These are phyloP conservation scores for Penicillium coffeae DNA, from an alignment of 495 filamentous ascomycete genomes.

Conservation along the genomic window DNA sequence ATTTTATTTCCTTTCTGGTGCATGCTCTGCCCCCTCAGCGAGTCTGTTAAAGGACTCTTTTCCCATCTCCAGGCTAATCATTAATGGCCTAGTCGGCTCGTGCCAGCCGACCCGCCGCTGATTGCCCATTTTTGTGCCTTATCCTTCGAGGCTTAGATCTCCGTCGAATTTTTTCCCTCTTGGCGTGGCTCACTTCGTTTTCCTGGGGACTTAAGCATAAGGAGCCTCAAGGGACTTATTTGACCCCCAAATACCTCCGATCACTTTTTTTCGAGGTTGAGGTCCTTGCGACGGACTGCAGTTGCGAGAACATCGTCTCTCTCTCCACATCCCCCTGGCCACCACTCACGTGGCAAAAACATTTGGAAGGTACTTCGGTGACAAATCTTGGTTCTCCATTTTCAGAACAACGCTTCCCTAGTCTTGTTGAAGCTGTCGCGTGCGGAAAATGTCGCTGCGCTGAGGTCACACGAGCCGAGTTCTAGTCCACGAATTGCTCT, in stretches of 20 bases:
- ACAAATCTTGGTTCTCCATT: too few species aligned
- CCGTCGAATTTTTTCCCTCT: slow-evolving; percentile 1
- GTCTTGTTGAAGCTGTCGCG: not conserved
- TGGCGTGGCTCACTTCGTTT: too few species aligned
- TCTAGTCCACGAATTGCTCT: not conserved
- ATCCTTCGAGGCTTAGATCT: slow-evolving; percentile 10
- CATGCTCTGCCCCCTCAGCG: not conserved
- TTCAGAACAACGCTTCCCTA: too few species aligned
- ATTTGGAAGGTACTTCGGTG: too few species aligned
- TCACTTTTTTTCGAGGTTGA: too few species aligned
- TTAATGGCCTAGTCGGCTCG: not conserved
- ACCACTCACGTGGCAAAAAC: not conserved
- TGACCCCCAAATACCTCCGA: not conserved
- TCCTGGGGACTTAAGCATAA: not conserved
- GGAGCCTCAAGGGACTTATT: not conserved
- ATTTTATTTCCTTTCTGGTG: too few species aligned
- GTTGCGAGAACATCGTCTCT: too few species aligned
- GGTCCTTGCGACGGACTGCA: too few species aligned
- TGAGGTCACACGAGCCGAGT: not conserved
- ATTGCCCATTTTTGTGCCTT: slow-evolving; percentile 7
- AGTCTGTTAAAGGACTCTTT: not conserved
- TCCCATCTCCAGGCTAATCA: slow-evolving; percentile 4
- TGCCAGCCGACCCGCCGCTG: not conserved
- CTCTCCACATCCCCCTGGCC: too few species aligned
- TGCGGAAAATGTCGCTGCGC: slow-evolving; percentile 5